Evolutionary conservation across 2,329 filamentous ascomycete genomes (phyloP).

Genomic region (Talaromyces sp.): DNA sequence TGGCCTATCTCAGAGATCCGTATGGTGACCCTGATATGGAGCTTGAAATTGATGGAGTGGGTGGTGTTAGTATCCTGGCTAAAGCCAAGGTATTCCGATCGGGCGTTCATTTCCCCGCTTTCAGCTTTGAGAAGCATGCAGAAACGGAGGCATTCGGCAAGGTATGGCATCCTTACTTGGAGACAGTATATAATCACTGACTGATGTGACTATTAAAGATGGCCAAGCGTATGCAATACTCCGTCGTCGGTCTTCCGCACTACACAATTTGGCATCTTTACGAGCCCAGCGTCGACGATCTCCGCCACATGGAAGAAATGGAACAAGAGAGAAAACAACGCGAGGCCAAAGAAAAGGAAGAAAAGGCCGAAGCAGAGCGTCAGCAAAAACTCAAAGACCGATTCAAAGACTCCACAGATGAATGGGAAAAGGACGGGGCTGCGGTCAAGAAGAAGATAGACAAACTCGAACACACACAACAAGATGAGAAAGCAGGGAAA

Average conservation of each 20-base stretch:
- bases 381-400: slow-evolving; percentile 75
- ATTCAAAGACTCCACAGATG: slow-evolving; percentile 70
- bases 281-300: slow-evolving; percentile 96
- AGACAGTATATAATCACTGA: neutral
- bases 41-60: slow-evolving; percentile 98
- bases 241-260: slow-evolving; percentile 90
- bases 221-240: slow-evolving; percentile 94
- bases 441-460: slow-evolving; percentile 61
- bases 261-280: slow-evolving; percentile 99
- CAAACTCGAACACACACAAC: slow-evolving; percentile 45
- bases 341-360: slow-evolving; percentile 75
- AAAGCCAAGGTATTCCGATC: slow-evolving; percentile 94
- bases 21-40: slow-evolving; percentile 99
- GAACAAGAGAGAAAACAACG: slow-evolving; percentile 76
- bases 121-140: slow-evolving; percentile 97
- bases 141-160: slow-evolving; percentile 99
- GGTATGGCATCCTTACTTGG: slow-evolving; percentile 53
- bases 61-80: slow-evolving; percentile 93
- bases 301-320: slow-evolving; percentile 98
- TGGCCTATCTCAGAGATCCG: slow-evolving; percentile 93
- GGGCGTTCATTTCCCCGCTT: slow-evolving; percentile 95
- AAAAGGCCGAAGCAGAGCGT: slow-evolving; percentile 68
- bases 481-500: neutral
- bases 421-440: slow-evolving; percentile 89
- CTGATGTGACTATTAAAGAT: slow-evolving; percentile 58